These are phyloP conservation scores for Ogataea wickerhamii DNA, from an alignment of 805 yeast genomes.

Conservation along the genomic window DNA sequence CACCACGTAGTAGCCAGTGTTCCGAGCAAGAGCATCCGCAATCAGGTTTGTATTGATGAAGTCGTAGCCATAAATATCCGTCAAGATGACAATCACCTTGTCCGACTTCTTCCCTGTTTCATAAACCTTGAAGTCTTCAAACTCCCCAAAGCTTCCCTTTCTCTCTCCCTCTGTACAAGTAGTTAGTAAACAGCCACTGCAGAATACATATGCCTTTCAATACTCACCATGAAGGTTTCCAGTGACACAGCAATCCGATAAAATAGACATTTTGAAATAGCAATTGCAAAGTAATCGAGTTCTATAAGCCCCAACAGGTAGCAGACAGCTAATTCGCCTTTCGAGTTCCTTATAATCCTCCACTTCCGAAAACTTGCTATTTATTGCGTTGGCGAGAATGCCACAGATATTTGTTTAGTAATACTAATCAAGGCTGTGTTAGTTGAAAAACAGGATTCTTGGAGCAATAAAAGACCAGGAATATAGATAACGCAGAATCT, in stretches of 20 bases:
- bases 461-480: no score
- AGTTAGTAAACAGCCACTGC: neutral
- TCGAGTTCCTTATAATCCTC: no score
- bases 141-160: constrained; percentile 38
- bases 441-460: no score
- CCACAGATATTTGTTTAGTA: no score
- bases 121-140: constrained; percentile 46
- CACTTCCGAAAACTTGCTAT: no score
- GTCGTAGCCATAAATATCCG: constrained; percentile 68
- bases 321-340: no score
- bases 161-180: constrained; percentile 36
- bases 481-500: no score
- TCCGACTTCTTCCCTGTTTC: constrained; percentile 45
- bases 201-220: no score
- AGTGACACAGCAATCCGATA: constrained; percentile 2
- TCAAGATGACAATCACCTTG: constrained; percentile 54
- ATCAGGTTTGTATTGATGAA: constrained; percentile 55
- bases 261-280: constrained; percentile 12
- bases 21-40: constrained; percentile 62
- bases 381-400: no score
- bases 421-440: no score
- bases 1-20: constrained; percentile 57
- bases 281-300: no score
- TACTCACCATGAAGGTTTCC: constrained; percentile 28
- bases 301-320: no score